Conservation (phyloP, 345 rosid species). For the Carallia pectinifolia region DNA sequence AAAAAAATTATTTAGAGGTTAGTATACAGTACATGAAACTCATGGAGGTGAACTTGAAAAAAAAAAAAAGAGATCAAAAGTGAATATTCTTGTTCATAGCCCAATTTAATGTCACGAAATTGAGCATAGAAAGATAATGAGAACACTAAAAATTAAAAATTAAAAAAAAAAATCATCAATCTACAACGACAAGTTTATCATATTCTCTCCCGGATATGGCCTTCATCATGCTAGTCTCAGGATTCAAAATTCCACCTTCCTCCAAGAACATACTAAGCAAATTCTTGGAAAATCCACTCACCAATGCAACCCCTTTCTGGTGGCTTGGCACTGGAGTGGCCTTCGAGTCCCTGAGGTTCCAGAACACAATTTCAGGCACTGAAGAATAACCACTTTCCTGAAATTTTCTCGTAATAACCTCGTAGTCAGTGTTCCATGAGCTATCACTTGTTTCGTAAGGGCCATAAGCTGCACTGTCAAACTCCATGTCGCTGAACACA, state of each 20-base stretch:
- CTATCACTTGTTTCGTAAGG: too few relatives aligned
- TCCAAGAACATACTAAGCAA: conserved; percentile 38
- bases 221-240: conserved; percentile 31
- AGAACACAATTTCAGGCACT: conserved; percentile 31
- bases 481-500: too few relatives aligned
- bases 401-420: conserved; percentile 13
- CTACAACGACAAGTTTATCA: conserved; percentile 28
- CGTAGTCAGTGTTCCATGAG: conserved; percentile 20
- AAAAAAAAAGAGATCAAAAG: conserved; percentile 2
- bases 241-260: conserved; percentile 29
- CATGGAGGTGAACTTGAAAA: too few relatives aligned
- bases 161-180: conserved; percentile 3
- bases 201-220: conserved; percentile 36
- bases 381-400: conserved; percentile 4
- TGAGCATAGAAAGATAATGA: too few relatives aligned
- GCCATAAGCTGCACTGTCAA: too few relatives aligned
- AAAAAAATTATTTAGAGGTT: too few relatives aligned
- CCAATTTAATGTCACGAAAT: too few relatives aligned
- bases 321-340: conserved; percentile 29
- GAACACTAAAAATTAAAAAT: too few relatives aligned
- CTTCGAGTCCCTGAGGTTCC: conserved; percentile 34
- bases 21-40: too few relatives aligned
- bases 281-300: conserved; percentile 45
- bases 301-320: conserved; percentile 40
- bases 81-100: background rate